Percentiles rank a stretch among this genome's conserved stretches.
Evolutionary conservation across 495 filamentous ascomycete species (phyloP).

Genomic region (Aspergillus wentii): DNA sequence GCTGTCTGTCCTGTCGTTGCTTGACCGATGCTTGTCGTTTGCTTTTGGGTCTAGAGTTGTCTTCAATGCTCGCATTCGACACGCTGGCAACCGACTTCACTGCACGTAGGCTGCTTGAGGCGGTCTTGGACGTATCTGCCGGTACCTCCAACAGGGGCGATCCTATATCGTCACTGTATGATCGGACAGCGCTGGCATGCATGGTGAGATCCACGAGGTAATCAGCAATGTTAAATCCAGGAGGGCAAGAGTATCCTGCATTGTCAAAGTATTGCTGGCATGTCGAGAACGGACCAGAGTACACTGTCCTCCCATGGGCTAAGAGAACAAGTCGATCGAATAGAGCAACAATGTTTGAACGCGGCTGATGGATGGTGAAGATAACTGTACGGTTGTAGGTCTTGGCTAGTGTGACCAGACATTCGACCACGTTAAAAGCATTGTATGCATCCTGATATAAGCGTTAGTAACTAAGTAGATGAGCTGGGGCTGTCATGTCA

Average conservation of each 20-base stretch:
- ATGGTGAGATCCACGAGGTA: slow-evolving; percentile 97
- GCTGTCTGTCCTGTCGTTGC: slow-evolving; percentile 78
- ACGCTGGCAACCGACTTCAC: slow-evolving; percentile 86
- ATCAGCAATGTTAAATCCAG: slow-evolving; percentile 98
- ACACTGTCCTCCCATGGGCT: slow-evolving; percentile 84
- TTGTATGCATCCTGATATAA: slow-evolving; percentile 74
- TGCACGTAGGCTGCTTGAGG: slow-evolving; percentile 84
- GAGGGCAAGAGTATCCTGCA: slow-evolving; percentile 85
- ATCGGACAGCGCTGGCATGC: slow-evolving; percentile 66
- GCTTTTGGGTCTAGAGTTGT: slow-evolving; percentile 53
- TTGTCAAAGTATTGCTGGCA: slow-evolving; percentile 92
- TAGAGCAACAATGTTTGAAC: slow-evolving; percentile 98
- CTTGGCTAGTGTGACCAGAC: slow-evolving; percentile 89
- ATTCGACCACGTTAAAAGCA: slow-evolving; percentile 95
- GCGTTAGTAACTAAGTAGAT: slow-evolving; percentile 1
- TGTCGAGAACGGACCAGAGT: slow-evolving; percentile 82
- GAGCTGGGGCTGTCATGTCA: neutral
- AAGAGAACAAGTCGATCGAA: slow-evolving; percentile 92
- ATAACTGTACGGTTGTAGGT: slow-evolving; percentile 94
- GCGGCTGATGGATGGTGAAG: slow-evolving; percentile 98
- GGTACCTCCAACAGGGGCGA: slow-evolving; percentile 33
- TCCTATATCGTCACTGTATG: slow-evolving; percentile 54
- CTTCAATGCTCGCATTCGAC: slow-evolving; percentile 62
- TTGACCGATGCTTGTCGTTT: slow-evolving; percentile 72
- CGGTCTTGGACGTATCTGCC: slow-evolving; percentile 53